Evolutionary conservation across 2,329 filamentous ascomycete genomes (phyloP).

Genomic region (Calonectria fujianensis): DNA sequence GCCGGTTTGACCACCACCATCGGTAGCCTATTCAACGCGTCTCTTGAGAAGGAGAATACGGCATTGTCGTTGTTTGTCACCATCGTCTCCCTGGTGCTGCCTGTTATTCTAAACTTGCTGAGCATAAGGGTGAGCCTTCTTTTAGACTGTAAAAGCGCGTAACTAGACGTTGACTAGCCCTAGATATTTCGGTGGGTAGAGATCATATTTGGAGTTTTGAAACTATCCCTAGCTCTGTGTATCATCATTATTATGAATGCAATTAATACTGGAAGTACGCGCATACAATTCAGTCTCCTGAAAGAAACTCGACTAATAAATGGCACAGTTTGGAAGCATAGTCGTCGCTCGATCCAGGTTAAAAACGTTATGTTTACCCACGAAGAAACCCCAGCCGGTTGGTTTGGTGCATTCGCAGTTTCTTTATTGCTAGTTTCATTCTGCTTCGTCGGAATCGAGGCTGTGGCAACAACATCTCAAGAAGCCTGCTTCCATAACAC

Average conservation of each 20-base stretch:
- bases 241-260: not conserved
- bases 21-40: not conserved
- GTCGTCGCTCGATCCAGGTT: not conserved
- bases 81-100: not conserved
- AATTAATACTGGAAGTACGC: not conserved
- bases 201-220: not conserved
- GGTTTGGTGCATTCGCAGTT: not conserved
- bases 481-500: not conserved
- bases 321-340: not conserved
- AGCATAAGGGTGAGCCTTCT: not conserved
- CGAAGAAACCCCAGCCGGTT: not conserved
- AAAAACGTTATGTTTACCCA: not conserved
- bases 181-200: conserved; percentile 2
- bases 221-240: not conserved
- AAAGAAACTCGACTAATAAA: not conserved
- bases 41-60: not conserved
- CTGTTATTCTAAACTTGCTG: not conserved
- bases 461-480: not conserved
- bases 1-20: not conserved
- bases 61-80: not conserved
- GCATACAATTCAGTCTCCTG: too few relatives aligned
- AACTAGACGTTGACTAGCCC: not conserved
- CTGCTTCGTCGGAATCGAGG: conserved; percentile 8
- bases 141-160: not conserved
- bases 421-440: not conserved